Percentiles rank a stretch among this genome's conserved stretches.
Evolutionary conservation across 2,329 filamentous ascomycete genomes (phyloP).

Genomic region (Sporothrix sp.): DNA sequence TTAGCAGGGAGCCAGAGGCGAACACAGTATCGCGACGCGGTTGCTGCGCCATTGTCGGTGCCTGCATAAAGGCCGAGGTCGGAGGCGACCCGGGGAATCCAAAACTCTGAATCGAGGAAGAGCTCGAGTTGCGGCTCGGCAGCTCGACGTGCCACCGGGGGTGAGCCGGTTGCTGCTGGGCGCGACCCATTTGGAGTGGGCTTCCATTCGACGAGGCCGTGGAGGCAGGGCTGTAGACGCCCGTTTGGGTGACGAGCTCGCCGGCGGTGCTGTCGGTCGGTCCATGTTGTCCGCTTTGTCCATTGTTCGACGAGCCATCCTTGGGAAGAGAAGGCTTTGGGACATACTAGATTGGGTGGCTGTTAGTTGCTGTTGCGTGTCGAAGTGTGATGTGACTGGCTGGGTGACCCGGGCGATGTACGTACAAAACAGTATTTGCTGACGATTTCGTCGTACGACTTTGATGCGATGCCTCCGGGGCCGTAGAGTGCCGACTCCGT

Average conservation of each 20-base stretch:
- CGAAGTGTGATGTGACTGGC: constrained; percentile 29
- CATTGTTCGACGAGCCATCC: constrained; percentile 36
- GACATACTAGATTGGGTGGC: constrained; percentile 43
- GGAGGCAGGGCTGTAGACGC: constrained; percentile 27
- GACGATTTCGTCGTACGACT: constrained; percentile 91
- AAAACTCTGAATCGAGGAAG: constrained; percentile 18
- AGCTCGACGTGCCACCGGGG: constrained; percentile 33
- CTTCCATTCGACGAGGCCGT: constrained; percentile 31
- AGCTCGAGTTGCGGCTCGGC: constrained; percentile 29
- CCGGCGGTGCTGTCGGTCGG: constrained; percentile 34
- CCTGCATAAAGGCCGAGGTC: background rate
- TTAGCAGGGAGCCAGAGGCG: background rate
- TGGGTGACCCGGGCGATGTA: constrained; percentile 37
- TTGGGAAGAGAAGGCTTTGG: constrained; percentile 46
- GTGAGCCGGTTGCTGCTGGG: constrained; percentile 26
- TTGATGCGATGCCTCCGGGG: constrained; percentile 58
- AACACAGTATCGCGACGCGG: constrained; percentile 15
- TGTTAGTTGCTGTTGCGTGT: constrained; percentile 18
- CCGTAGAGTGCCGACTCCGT: constrained; percentile 22
- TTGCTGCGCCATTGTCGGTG: background rate
- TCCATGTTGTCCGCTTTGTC: constrained; percentile 22
- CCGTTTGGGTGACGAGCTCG: constrained; percentile 23
- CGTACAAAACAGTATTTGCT: constrained; percentile 99
- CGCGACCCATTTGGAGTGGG: constrained; percentile 25
- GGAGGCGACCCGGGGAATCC: background rate